phyloP scores from a whole-genome alignment of 805 yeast species.

The Spathaspora arborariae region DNA sequence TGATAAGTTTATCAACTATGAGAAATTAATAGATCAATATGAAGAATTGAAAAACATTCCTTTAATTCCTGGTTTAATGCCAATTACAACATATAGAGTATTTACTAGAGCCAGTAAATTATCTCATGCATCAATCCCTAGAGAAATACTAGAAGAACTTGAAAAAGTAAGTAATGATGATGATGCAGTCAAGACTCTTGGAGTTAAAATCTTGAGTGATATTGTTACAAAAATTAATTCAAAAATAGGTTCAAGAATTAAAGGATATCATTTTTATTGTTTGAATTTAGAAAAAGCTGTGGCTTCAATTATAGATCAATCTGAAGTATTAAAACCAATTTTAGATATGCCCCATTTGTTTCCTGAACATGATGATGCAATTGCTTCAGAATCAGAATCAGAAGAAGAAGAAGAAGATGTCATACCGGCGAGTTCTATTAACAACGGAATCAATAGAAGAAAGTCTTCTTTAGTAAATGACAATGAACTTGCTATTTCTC shows the following conservation, averaged over 20 bases:
- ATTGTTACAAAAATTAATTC: constrained; percentile 56
- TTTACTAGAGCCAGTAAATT: constrained; percentile 86
- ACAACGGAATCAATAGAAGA: constrained; percentile 22
- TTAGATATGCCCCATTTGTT: constrained; percentile 35
- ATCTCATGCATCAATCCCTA: constrained; percentile 82
- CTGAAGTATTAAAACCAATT: constrained; percentile 46
- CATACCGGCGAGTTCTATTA: constrained; percentile 1
- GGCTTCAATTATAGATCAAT: constrained; percentile 72
- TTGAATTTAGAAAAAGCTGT: constrained; percentile 89
- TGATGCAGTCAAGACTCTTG: constrained; percentile 74
- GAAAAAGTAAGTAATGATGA: constrained; percentile 60
- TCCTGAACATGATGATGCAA: constrained; percentile 27
- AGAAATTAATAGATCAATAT: constrained; percentile 43
- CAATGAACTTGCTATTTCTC: constrained; percentile 29
- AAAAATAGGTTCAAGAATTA: constrained; percentile 54
- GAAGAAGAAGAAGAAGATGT: constrained; percentile 16
- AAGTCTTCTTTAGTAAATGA: constrained; percentile 37
- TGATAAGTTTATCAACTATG: constrained; percentile 69
- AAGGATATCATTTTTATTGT: constrained; percentile 90
- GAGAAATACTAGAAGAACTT: constrained; percentile 46
- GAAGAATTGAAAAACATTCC: constrained; percentile 46
- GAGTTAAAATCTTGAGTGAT: constrained; percentile 68
- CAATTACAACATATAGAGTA: constrained; percentile 77
- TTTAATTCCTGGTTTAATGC: constrained; percentile 87
- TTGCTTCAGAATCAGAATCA: constrained; percentile 37